These are phyloP conservation scores for Lentinus tigrinus DNA, from an alignment of 768 basidiomycete genomes.

Conservation along the genomic window DNA sequence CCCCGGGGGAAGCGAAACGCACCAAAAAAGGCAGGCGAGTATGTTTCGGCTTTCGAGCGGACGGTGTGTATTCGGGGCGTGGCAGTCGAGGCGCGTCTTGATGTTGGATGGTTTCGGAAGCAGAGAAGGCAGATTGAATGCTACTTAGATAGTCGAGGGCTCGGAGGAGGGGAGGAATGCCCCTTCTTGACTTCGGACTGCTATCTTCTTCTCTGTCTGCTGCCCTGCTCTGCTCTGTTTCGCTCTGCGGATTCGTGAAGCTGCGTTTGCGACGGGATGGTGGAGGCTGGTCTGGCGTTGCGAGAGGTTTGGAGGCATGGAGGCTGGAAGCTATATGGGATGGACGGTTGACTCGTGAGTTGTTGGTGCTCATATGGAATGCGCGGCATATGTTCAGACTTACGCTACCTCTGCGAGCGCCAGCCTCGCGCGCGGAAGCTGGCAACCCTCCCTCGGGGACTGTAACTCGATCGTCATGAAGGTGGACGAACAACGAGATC, in stretches of 20 bases:
- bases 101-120: background rate
- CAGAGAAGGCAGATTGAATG: background rate
- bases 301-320: too few species aligned
- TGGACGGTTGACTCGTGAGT: too few species aligned
- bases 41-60: background rate
- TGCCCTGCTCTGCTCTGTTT: background rate
- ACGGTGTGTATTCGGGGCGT: background rate
- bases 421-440: too few species aligned
- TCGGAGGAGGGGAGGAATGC: conserved; percentile 5
- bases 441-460: too few species aligned
- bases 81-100: background rate
- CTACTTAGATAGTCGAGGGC: background rate
- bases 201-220: conserved; percentile 3
- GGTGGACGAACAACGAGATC: too few species aligned
- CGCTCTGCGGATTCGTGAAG: background rate
- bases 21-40: background rate
- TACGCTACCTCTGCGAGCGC: too few species aligned
- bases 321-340: too few species aligned
- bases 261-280: background rate
- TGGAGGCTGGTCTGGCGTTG: too few species aligned
- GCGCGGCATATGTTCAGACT: too few species aligned
- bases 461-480: too few species aligned
- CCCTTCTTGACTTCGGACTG: conserved; percentile 11
- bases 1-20: background rate
- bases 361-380: too few species aligned